phyloP scores from a whole-genome alignment of 2,329 filamentous ascomycete species.

The Fusarium irregulare region DNA sequence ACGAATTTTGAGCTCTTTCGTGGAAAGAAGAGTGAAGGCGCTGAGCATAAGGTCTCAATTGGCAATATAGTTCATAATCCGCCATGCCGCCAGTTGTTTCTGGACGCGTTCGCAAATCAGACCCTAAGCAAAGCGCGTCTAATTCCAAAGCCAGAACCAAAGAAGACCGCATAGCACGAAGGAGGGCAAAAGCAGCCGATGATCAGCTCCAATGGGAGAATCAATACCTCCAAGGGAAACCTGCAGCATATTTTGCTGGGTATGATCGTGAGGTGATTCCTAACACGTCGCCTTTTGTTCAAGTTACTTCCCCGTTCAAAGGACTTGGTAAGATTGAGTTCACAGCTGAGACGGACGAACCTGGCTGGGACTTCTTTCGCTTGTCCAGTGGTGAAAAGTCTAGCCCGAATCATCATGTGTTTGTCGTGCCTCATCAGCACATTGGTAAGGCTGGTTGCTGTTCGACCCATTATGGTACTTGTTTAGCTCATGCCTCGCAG shows the following conservation, averaged over 20 bases:
- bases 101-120: neutral
- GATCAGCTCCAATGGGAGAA: neutral
- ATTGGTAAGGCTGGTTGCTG: neutral
- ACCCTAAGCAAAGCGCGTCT: neutral
- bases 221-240: slow-evolving; percentile 8
- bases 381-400: neutral
- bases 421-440: neutral
- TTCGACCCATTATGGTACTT: neutral
- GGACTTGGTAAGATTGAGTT: neutral
- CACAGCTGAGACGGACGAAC: neutral
- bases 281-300: neutral
- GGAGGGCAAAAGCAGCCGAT: neutral
- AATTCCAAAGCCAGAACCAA: neutral
- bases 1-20: neutral
- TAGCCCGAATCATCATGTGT: neutral
- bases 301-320: slow-evolving; percentile 4
- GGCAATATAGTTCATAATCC: neutral
- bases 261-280: neutral
- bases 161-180: neutral
- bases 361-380: slow-evolving; percentile 1
- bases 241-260: neutral
- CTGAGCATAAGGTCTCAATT: neutral
- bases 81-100: neutral
- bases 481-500: neutral
- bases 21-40: neutral